Base-by-base conservation (phyloP, 306 rosid genomes). In the Vigna nakashimae region DNA sequence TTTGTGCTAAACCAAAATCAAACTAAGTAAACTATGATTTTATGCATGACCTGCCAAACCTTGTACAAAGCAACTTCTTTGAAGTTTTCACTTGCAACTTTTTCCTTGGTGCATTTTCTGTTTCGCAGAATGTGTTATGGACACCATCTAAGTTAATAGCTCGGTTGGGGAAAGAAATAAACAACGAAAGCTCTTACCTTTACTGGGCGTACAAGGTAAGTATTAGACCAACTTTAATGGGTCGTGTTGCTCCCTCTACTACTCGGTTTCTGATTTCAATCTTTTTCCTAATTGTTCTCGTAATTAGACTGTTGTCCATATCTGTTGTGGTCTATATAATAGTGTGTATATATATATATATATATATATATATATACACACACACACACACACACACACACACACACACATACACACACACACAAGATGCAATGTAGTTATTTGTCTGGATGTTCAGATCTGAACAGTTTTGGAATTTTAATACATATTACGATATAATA, bases 181-280 rank as follows among this genome's bases (percentile, higher is more conserved):
- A 90, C 78, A 83, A 95, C 67, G 86, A 83, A 83, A 84, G 86
- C 79, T 95, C 99, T 24, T 95, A 91, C 73, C 99, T 95, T 52
- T 92, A 89, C 79, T 95, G 99, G 98, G 97, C 98, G 4, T 88
- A 91, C 74, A 87, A 86, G 96, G 99, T 80, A 84, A 79, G 91
- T 78, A 26, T 57, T 65, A 56, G 45, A 45, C 38, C 60, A 51
- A 69, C 42, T 66, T 84, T 71, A 28, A 55, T 55, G 68, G 24
- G 60, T 59, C 38, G 26, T 20, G 67, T 15, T 74, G 17, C 53
- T 76, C 49, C 71, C 38, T 43, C 15, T 51, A 34, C 72, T 50
- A 34, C 72, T 50, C 55, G 24, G 9, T 34, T 74, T 71, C 55
- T 81, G 64, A 69, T 69, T 74, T 30, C 40, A 68, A 49, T 60